These are phyloP conservation scores for Paramecium primaurelia DNA, from an alignment of 73 alveolate genomes.

Conservation along the genomic window DNA sequence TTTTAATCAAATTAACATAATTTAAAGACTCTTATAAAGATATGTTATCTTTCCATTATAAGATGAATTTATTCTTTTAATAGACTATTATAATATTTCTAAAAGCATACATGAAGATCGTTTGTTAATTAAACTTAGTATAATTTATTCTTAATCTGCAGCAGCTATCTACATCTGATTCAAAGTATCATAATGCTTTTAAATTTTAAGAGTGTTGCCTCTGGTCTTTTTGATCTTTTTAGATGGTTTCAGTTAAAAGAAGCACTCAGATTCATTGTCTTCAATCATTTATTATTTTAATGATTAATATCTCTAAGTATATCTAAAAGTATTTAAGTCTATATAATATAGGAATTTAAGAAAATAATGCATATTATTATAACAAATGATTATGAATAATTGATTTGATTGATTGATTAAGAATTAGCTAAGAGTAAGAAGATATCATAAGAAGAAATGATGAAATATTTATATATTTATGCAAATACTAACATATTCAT, in stretches of 20 bases:
- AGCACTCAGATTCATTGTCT: constrained; percentile 2
- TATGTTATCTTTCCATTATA: background rate
- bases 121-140: background rate
- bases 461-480: background rate
- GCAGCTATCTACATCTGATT: background rate
- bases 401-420: background rate
- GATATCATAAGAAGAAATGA: background rate
- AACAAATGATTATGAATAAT: background rate
- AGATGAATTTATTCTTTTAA: background rate
- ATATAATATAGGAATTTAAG: background rate
- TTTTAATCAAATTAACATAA: background rate
- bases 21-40: background rate
- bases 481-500: background rate
- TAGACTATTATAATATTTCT: background rate
- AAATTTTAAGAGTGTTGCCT: background rate
- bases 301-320: background rate
- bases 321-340: background rate
- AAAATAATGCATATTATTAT: background rate
- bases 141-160: background rate
- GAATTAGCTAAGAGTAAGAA: background rate
- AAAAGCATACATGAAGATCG: background rate
- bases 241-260: background rate
- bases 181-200: constrained; percentile 15
- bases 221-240: background rate
- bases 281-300: constrained; percentile 15